Evolutionary conservation across 345 rosid genomes (phyloP).

Genomic region (Lepidium didymum): DNA sequence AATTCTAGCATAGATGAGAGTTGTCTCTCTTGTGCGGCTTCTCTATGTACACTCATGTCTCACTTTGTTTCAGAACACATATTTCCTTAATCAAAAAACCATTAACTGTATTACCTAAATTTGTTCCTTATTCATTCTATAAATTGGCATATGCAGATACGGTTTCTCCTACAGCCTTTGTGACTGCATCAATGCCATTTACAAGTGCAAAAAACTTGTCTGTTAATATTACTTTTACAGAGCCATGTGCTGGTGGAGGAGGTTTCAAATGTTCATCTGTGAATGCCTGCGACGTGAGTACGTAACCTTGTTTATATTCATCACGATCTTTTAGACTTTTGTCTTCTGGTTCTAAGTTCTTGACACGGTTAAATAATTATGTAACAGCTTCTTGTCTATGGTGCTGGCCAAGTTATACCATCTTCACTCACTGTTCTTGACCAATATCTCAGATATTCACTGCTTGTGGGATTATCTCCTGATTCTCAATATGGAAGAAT

Average conservation of each 20-base stretch:
- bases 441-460: slow-evolving; percentile 54
- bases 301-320: slow-evolving; percentile 30
- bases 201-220: slow-evolving; percentile 70
- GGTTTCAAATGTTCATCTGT: slow-evolving; percentile 77
- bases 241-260: slow-evolving; percentile 65
- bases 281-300: slow-evolving; percentile 87
- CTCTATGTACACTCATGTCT: background rate
- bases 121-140: background rate
- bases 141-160: slow-evolving; percentile 54
- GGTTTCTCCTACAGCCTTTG: slow-evolving; percentile 60
- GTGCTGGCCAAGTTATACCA: slow-evolving; percentile 79
- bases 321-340: background rate
- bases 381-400: slow-evolving; percentile 84
- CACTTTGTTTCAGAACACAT: background rate
- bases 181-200: slow-evolving; percentile 55
- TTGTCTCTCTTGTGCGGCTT: background rate
- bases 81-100: background rate
- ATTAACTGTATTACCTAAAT: background rate
- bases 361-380: background rate
- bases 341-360: background rate
- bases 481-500: slow-evolving; percentile 50
- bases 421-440: slow-evolving; percentile 53
- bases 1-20: background rate
- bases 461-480: slow-evolving; percentile 59
- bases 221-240: slow-evolving; percentile 66